A percentile compares a stretch with the other conserved stretches of the same genome.
Evolutionary conservation across 768 basidiomycete species (phyloP).

Genomic region (Russula dissimulans): DNA sequence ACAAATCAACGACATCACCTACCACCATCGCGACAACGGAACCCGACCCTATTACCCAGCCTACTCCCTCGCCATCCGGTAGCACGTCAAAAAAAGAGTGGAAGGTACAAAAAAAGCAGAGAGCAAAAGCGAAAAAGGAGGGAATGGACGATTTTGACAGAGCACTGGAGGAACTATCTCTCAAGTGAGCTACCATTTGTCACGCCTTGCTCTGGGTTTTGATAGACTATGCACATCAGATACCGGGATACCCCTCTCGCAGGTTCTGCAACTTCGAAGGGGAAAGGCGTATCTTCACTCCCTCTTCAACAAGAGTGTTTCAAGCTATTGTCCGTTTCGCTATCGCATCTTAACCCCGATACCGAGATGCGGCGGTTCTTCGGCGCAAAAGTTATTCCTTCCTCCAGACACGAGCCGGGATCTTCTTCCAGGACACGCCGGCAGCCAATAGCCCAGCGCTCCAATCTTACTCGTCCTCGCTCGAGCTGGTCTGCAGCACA

Average conservation of each 20-base stretch:
- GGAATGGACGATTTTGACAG: slow-evolving; percentile 74
- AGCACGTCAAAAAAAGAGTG: slow-evolving; percentile 38
- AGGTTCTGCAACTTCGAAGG: background rate
- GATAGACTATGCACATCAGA: slow-evolving; percentile 25
- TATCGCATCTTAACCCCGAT: slow-evolving; percentile 75
- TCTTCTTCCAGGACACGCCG: slow-evolving; percentile 31
- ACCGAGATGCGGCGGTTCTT: slow-evolving; percentile 92
- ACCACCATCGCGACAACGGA: background rate
- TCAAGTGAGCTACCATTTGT: slow-evolving; percentile 42
- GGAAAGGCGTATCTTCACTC: slow-evolving; percentile 22
- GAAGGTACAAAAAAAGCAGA: slow-evolving; percentile 50
- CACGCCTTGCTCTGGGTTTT: background rate
- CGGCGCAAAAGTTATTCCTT: slow-evolving; percentile 78
- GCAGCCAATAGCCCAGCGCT: slow-evolving; percentile 42
- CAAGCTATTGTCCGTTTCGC: slow-evolving; percentile 67
- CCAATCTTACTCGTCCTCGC: slow-evolving; percentile 70
- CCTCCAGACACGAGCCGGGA: slow-evolving; percentile 36
- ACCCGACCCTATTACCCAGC: background rate
- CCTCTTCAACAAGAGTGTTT: slow-evolving; percentile 31
- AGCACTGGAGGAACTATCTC: slow-evolving; percentile 74
- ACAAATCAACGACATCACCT: background rate
- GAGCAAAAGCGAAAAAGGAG: slow-evolving; percentile 48
- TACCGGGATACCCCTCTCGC: slow-evolving; percentile 43
- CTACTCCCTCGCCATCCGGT: slow-evolving; percentile 9
- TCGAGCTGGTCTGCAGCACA: slow-evolving; percentile 65